A percentile compares a stretch with the other conserved stretches of the same genome.
Evolutionary conservation across 148 eudicot species (phyloP).

Genomic region (Drosera capensis): DNA sequence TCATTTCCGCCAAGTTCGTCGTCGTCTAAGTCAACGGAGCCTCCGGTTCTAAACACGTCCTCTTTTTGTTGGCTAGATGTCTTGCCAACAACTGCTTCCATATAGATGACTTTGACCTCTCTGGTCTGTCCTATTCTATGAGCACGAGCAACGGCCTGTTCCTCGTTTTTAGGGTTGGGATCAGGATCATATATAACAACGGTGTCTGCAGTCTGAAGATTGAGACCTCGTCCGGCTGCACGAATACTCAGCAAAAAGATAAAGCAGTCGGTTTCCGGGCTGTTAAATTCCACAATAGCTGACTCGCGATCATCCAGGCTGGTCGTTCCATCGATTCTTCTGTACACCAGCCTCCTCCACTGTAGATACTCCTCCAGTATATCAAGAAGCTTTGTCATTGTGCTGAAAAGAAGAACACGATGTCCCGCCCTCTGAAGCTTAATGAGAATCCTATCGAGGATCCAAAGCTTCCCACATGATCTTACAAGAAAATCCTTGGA

Average conservation of each 20-base stretch:
- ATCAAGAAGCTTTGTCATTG: slow-evolving; percentile 96
- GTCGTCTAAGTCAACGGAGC: slow-evolving; percentile 75
- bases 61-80: slow-evolving; percentile 84
- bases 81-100: slow-evolving; percentile 98
- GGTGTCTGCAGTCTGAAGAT: slow-evolving; percentile 95
- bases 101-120: slow-evolving; percentile 91
- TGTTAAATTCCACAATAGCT: slow-evolving; percentile 86
- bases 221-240: slow-evolving; percentile 95
- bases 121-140: slow-evolving; percentile 97
- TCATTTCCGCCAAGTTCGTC: slow-evolving; percentile 97
- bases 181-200: slow-evolving; percentile 97
- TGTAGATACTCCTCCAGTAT: slow-evolving; percentile 91
- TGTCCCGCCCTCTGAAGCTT: slow-evolving; percentile 98
- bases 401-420: slow-evolving; percentile 92
- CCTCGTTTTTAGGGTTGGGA: slow-evolving; percentile 98
- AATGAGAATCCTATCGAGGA: slow-evolving; percentile 73
- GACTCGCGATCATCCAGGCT: slow-evolving; percentile 96
- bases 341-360: slow-evolving; percentile 84
- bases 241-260: slow-evolving; percentile 95
- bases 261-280: slow-evolving; percentile 69
- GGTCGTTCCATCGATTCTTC: slow-evolving; percentile 92
- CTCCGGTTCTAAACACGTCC: slow-evolving; percentile 70
- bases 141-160: slow-evolving; percentile 98
- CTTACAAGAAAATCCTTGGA: slow-evolving; percentile 87
- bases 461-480: slow-evolving; percentile 93